Evolutionary conservation across 2,329 filamentous ascomycete genomes (phyloP), one percentile per base, ranked within the genome.

Genomic region (Trichoderma brevicompactum): DNA sequence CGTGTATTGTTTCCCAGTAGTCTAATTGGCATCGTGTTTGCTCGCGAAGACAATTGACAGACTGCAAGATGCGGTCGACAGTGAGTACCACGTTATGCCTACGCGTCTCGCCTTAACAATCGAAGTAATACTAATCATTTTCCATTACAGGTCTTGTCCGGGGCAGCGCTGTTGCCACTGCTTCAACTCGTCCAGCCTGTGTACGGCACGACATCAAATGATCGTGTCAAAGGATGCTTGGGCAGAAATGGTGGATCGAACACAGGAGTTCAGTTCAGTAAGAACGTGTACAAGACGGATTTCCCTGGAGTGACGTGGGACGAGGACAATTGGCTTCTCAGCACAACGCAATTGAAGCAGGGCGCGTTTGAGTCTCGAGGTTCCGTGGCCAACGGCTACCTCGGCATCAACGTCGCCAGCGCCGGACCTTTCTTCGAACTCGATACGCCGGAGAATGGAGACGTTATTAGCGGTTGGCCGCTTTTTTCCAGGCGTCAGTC

Each of bases 401-500:
- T 74, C 0, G 73, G 73, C 12, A 71, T 73, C 41, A 73, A 70
- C 17, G 67, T 74, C 1, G 72, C 73, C n/a, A 69, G 67, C 10
- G 68, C 65, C 1, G 73, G 73, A 1, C 73, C 73, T 0, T 74
- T 74, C 32, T 74, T 74, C 38, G 73, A 74, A 62, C 19, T 66
- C 2, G 73, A 74, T 38, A 46, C 58, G 1, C 67, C 68, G 0
- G 67, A 69, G 1, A 66, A 68, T 28, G 69, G 71, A 34, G 68
- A 69, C 34, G 62, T 66, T n/a, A 84, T 87, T 68, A 87, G 82
- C 67, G 89, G 88, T 5, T 92, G 89, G 89, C 89, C 89, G 5
- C 77, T 91, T 2, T 89, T 85, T 73, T 84, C 85, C 64, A 77
- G 81, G 32, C 81, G 89, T 23, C 87, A 90, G 73, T 84, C 85